These are phyloP conservation scores for Suhomyces sp. DNA, from an alignment of 805 yeast species.

Conservation along the genomic window DNA sequence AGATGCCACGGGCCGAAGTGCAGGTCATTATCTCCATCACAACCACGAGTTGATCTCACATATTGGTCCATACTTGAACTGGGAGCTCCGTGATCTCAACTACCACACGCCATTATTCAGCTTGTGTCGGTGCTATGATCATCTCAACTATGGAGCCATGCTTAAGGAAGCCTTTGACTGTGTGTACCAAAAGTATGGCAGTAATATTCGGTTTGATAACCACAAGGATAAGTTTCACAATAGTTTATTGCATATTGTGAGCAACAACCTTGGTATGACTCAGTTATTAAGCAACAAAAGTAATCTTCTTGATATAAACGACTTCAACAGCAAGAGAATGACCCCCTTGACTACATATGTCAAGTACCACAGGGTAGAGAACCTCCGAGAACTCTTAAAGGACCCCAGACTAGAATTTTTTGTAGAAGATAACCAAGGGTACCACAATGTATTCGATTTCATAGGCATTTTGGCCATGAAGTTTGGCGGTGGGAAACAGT, in stretches of 20 bases:
- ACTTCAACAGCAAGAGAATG: slow-evolving; percentile 51
- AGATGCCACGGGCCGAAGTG: slow-evolving; percentile 56
- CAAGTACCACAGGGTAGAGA: slow-evolving; percentile 63
- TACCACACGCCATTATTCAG: slow-evolving; percentile 79
- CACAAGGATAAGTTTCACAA: slow-evolving; percentile 77
- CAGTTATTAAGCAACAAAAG: slow-evolving; percentile 18
- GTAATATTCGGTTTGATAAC: slow-evolving; percentile 41
- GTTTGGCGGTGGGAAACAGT: slow-evolving; percentile 11
- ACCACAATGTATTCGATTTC: slow-evolving; percentile 38
- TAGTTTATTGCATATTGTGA: slow-evolving; percentile 70
- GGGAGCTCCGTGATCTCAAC: slow-evolving; percentile 63
- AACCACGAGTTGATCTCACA: slow-evolving; percentile 46
- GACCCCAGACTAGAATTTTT: slow-evolving; percentile 45
- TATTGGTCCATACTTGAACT: slow-evolving; percentile 61
- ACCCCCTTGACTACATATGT: slow-evolving; percentile 73
- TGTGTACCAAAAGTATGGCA: slow-evolving; percentile 43
- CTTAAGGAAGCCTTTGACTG: slow-evolving; percentile 44
- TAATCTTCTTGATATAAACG: slow-evolving; percentile 50
- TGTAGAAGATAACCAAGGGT: slow-evolving; percentile 31
- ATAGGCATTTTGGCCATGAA: slow-evolving; percentile 33
- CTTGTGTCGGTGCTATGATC: slow-evolving; percentile 78
- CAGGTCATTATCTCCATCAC: slow-evolving; percentile 73
- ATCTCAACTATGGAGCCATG: slow-evolving; percentile 53
- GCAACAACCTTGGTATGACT: slow-evolving; percentile 42
- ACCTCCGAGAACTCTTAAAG: slow-evolving; percentile 48